A percentile compares a stretch with the other conserved stretches of the same genome.
Evolutionary conservation across 306 rosid genomes (phyloP).

Genomic region (Phaseolus lunatus): DNA sequence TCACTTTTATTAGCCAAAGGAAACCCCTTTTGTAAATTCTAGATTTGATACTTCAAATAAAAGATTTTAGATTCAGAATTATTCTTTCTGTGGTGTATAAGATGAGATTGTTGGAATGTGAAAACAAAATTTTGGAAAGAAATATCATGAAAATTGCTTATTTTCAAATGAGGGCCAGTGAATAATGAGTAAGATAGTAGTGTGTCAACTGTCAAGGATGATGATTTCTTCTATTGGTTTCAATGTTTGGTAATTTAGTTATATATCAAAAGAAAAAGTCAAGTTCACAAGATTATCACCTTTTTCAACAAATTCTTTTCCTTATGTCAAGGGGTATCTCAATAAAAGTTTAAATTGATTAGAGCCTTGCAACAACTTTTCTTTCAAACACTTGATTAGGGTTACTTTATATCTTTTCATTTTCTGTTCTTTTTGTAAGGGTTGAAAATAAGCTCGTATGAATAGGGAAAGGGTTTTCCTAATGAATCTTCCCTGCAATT

Average conservation of each 20-base stretch:
- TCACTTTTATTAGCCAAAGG: too few species aligned
- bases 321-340: constrained; percentile 37
- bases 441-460: constrained; percentile 35
- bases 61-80: too few species aligned
- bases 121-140: too few species aligned
- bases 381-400: constrained; percentile 40
- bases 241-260: constrained; percentile 27
- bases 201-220: constrained; percentile 39
- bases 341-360: constrained; percentile 42
- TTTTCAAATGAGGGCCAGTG: background rate
- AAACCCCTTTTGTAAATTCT: too few species aligned
- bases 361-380: constrained; percentile 35
- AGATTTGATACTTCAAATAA: too few species aligned
- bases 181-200: constrained; percentile 36
- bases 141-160: too few species aligned
- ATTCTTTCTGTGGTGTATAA: too few species aligned
- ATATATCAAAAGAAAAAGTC: background rate
- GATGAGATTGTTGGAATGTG: too few species aligned
- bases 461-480: constrained; percentile 7
- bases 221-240: constrained; percentile 33
- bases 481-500: constrained; percentile 51
- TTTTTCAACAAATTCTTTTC: constrained; percentile 30
- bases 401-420: constrained; percentile 44
- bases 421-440: constrained; percentile 14
- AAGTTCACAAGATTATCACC: background rate